Base-by-base conservation (phyloP, 192 early-diverging fungal species). In the Rhizophagus sp. region DNA sequence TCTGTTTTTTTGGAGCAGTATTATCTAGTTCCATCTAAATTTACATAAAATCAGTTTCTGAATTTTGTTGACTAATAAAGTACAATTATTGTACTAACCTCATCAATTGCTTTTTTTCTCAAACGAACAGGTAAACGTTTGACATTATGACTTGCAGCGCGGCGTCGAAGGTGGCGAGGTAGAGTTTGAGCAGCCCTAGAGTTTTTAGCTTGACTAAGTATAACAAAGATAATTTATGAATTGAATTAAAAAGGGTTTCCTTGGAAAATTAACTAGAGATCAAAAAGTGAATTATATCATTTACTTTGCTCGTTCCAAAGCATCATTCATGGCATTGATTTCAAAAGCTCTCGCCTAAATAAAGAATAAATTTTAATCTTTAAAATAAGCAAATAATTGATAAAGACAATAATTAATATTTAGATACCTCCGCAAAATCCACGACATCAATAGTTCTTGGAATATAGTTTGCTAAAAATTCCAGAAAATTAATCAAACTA, bases 141-240 rank as follows among this genome's bases (percentile, higher is more conserved):
- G 61, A 96, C 88, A 84, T 99, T 99, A 84, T 97, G 95, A 80
- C 94, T 96, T 33, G 97, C 97, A 25, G 96, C 94, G 61, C 97
- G 89, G n/a, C 97, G 91, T 34, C 97, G 88, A 82, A 98, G 91
- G 75, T 96, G 93, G 68, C 97, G 89, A 17, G 96, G 94, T 30
- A 99, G 89, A 50, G 92, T 95, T 86, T 99, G 97, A 79, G 96
- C 96, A 0, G 95, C 95, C 6, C 82, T 75, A 27, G 25, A 94
- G 90, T 76, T 86, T 78, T 62, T 88, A 91, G 72, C 88, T 81
- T 33, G 83, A 68, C 69, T 80, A 24, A 80, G 47, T 25, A 34
- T 4, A 50, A 52, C 63, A 34, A 47, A 47, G 33, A 68, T 15
- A 30, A 39, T 10, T 47, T 12, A 77, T 9, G 24, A 15, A 68